These are phyloP conservation scores for Knufia fluminis DNA, from an alignment of 2,329 filamentous ascomycete genomes.

Conservation along the genomic window DNA sequence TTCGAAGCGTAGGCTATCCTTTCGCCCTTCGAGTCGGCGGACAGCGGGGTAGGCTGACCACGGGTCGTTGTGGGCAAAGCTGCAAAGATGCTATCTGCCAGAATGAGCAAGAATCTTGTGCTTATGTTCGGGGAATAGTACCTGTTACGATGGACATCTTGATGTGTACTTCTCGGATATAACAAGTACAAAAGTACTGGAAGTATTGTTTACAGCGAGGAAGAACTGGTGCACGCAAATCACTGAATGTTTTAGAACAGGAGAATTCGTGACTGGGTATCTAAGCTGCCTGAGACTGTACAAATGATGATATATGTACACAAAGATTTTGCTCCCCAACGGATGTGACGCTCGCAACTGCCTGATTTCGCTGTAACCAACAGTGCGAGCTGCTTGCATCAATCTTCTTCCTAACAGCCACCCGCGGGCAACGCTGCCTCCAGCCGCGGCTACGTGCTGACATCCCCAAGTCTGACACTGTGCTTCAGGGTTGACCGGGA, in stretches of 20 bases:
- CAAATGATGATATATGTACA: constrained; percentile 3
- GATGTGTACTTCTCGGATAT: too few species aligned
- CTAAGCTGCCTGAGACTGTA: background rate
- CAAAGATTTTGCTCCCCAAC: background rate
- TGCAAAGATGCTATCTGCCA: constrained; percentile 64
- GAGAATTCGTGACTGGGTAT: background rate
- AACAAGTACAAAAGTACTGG: too few species aligned
- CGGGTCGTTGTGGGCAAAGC: constrained; percentile 74
- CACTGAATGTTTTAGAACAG: background rate
- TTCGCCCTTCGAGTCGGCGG: constrained; percentile 79
- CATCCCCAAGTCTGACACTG: too few species aligned
- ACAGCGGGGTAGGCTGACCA: constrained; percentile 81
- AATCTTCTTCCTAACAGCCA: too few species aligned
- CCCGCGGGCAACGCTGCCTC: too few species aligned
- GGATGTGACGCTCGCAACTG: background rate
- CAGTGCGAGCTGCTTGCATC: too few species aligned
- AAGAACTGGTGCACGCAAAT: background rate
- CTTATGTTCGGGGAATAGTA: constrained; percentile 18
- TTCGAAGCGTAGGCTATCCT: constrained; percentile 88
- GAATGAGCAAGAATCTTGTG: constrained; percentile 15
- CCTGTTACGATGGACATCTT: constrained; percentile 39
- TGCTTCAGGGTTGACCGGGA: too few species aligned
- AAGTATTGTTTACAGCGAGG: too few species aligned
- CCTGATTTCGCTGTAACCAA: background rate
- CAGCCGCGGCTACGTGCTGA: too few species aligned